phyloP scores from a whole-genome alignment of 148 eudicot genomes.

The Gaultheria prostrata region DNA sequence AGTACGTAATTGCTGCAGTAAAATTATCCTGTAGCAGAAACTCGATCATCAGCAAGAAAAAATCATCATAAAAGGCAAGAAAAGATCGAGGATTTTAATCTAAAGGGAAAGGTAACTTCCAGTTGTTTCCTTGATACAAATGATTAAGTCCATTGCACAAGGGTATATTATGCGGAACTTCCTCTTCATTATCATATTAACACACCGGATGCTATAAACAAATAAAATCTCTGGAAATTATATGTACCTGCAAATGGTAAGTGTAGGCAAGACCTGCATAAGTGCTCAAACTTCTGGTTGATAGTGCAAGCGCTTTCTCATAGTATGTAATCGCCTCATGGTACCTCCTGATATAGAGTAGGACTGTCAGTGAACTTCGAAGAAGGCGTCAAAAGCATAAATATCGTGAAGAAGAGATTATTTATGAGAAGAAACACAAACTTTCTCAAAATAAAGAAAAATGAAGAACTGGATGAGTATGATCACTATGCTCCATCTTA shows the following conservation, averaged over 20 bases:
- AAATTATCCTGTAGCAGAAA: conserved; percentile 60
- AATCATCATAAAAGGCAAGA: not conserved
- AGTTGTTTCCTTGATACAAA: not conserved
- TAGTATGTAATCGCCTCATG: conserved; percentile 72
- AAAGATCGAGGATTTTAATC: not conserved
- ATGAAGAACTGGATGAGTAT: not conserved
- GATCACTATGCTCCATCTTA: not conserved
- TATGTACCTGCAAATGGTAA: conserved; percentile 79
- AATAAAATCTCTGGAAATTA: not conserved
- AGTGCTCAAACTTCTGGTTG: conserved; percentile 87
- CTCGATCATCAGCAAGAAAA: conserved; percentile 8
- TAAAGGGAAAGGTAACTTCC: not conserved
- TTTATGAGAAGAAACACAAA: not conserved
- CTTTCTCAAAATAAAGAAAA: not conserved
- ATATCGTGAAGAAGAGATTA: too few species aligned
- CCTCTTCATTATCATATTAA: not conserved
- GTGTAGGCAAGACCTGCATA: conserved; percentile 99
- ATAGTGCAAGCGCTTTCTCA: conserved; percentile 86
- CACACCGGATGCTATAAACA: not conserved
- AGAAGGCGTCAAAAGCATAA: not conserved
- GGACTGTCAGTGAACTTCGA: not conserved
- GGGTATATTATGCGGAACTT: not conserved
- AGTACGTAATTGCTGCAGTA: conserved; percentile 64
- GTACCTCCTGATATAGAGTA: conserved; percentile 58
- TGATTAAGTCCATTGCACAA: not conserved